phyloP scores from a whole-genome alignment of 805 yeast species.

The Cyberlindnera petersonii region DNA sequence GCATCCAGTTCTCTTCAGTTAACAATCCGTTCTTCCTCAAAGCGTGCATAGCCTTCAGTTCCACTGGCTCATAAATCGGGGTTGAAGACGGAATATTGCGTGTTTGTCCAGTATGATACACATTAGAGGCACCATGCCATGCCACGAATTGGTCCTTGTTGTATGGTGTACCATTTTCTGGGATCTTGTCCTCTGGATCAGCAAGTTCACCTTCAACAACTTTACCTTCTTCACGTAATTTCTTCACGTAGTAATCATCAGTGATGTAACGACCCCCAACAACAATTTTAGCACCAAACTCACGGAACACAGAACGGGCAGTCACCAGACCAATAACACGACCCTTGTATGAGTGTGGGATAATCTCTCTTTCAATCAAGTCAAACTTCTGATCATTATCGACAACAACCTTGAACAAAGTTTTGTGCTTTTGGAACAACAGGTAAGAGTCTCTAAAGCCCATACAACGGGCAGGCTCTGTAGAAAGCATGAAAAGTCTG shows the following conservation, averaged over 20 bases:
- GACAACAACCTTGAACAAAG: conserved; percentile 68
- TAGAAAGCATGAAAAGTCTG: conserved; percentile 79
- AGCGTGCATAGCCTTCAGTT: conserved; percentile 24
- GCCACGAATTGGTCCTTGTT: conserved; percentile 50
- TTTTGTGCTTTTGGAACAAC: conserved; percentile 80
- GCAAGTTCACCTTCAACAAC: conserved; percentile 69
- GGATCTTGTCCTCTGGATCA: conserved; percentile 53
- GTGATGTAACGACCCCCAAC: conserved; percentile 72
- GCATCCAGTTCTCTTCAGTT: conserved; percentile 77
- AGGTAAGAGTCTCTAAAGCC: conserved; percentile 92
- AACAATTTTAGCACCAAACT: conserved; percentile 84
- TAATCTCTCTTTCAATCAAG: conserved; percentile 70
- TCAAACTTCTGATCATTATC: conserved; percentile 78
- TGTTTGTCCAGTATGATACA: conserved; percentile 31
- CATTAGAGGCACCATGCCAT: conserved; percentile 45
- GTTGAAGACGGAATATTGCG: conserved; percentile 12
- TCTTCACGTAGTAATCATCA: conserved; percentile 84
- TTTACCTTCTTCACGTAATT: conserved; percentile 48
- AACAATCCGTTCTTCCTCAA: conserved; percentile 24
- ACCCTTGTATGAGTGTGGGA: conserved; percentile 89
- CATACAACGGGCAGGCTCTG: conserved; percentile 93
- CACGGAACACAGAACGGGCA: conserved; percentile 83
- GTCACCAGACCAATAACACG: conserved; percentile 86
- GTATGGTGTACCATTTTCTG: conserved; percentile 40
- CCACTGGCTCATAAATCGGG: conserved; percentile 22